These are phyloP conservation scores for Cyamopsis tetragonoloba DNA, from an alignment of 306 rosid genomes.

Conservation along the genomic window DNA sequence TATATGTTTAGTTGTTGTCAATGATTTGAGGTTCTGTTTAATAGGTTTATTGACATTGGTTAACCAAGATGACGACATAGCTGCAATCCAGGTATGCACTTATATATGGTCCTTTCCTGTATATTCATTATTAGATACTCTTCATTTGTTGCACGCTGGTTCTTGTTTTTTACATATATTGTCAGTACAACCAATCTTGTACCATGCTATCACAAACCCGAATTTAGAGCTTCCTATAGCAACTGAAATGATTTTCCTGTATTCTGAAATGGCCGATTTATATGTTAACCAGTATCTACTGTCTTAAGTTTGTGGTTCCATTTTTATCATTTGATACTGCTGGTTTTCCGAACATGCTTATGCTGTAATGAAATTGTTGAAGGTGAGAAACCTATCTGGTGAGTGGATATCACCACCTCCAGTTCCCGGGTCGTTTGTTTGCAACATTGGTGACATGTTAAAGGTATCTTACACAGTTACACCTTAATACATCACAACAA, in stretches of 20 bases:
- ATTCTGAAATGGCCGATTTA: neutral
- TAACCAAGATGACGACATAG: slow-evolving; percentile 79
- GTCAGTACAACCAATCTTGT: neutral
- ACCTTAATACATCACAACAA: neutral
- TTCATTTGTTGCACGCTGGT: neutral
- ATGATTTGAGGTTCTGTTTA: slow-evolving; percentile 19
- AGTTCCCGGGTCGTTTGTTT: slow-evolving; percentile 73
- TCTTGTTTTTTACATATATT: neutral
- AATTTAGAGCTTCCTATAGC: too few species aligned
- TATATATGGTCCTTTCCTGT: neutral
- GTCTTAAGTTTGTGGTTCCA: neutral
- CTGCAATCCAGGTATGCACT: slow-evolving; percentile 75
- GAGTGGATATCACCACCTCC: slow-evolving; percentile 97
- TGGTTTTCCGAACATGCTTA: neutral
- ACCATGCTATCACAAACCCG: too few species aligned
- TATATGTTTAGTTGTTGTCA: slow-evolving; percentile 14
- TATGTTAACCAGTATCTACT: neutral
- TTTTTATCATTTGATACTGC: neutral
- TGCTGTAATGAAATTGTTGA: slow-evolving; percentile 31
- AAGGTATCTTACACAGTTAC: slow-evolving; percentile 60
- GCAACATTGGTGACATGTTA: slow-evolving; percentile 94
- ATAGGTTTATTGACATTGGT: slow-evolving; percentile 88
- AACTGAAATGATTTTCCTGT: too few species aligned
- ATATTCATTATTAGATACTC: neutral
- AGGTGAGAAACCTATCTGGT: slow-evolving; percentile 82